Evolutionary conservation across 1,139 yeast species (phyloP).

Genomic region (Debaryomyces subglobosus): DNA sequence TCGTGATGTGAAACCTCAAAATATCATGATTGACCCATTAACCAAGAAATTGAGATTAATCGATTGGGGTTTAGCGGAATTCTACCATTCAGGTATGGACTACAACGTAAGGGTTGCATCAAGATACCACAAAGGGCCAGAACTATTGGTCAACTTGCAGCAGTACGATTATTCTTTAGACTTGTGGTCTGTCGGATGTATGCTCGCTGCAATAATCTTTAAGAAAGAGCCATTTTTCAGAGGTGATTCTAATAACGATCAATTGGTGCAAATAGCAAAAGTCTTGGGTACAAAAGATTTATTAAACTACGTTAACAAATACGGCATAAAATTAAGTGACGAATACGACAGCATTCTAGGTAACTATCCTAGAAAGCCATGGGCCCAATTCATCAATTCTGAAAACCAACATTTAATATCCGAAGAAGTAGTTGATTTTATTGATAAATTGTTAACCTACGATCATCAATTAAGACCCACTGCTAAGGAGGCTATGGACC

Average conservation of each 20-base stretch:
- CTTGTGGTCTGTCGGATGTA: conserved; percentile 83
- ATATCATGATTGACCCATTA: conserved; percentile 78
- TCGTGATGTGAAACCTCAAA: conserved; percentile 83
- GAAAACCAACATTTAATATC: conserved; percentile 56
- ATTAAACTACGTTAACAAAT: conserved; percentile 60
- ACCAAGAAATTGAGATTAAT: conserved; percentile 65
- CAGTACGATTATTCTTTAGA: conserved; percentile 80
- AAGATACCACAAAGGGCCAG: conserved; percentile 82
- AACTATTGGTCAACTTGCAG: conserved; percentile 69
- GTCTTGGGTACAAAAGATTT: conserved; percentile 75
- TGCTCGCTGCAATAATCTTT: conserved; percentile 75
- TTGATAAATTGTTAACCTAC: conserved; percentile 66
- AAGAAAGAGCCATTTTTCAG: conserved; percentile 79
- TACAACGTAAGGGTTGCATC: conserved; percentile 83
- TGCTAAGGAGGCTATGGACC: conserved; percentile 73
- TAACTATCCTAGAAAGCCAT: conserved; percentile 66
- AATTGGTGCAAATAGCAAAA: conserved; percentile 75
- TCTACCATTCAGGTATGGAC: conserved; percentile 77
- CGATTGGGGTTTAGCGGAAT: conserved; percentile 87
- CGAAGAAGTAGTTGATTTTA: conserved; percentile 65
- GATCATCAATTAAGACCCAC: conserved; percentile 78
- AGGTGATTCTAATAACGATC: conserved; percentile 80
- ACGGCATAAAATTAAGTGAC: conserved; percentile 59
- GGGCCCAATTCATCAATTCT: conserved; percentile 60
- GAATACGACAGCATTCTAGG: conserved; percentile 73